Evolutionary conservation across 805 yeast genomes (phyloP).

Genomic region (Yarrowia bubula): DNA sequence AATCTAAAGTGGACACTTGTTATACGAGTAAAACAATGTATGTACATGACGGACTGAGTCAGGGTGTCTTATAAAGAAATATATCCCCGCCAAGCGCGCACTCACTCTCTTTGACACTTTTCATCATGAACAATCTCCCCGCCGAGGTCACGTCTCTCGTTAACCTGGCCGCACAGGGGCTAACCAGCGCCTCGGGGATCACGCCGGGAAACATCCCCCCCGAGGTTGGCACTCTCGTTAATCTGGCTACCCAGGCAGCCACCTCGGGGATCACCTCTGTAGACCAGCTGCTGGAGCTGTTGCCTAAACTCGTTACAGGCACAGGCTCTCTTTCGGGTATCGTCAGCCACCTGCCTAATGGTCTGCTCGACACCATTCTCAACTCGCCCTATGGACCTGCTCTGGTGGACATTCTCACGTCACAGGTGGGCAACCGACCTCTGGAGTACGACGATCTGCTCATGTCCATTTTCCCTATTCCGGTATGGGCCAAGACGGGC

Average conservation of each 20-base stretch:
- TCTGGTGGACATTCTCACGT: background rate
- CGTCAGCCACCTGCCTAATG: background rate
- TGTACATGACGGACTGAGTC: background rate
- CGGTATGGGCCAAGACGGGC: constrained; percentile 4
- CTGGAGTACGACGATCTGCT: constrained; percentile 3
- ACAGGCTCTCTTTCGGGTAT: background rate
- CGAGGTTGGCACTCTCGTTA: background rate
- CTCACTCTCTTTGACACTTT: background rate
- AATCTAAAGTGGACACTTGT: background rate
- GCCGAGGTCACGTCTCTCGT: no score
- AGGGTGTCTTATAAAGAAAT: background rate
- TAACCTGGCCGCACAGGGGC: no score
- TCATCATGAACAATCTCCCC: no score
- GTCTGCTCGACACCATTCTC: background rate
- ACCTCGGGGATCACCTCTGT: background rate
- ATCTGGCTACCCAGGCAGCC: background rate
- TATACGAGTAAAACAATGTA: background rate
- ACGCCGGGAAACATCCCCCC: no score
- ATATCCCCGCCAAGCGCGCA: no score
- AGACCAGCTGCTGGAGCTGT: background rate
- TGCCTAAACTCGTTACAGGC: constrained; percentile 5
- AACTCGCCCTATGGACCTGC: constrained; percentile 15
- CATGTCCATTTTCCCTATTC: constrained; percentile 20
- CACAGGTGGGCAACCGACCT: constrained; percentile 3
- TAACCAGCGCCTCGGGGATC: no score